Conservation (phyloP, 441 rosid genomes). For the Aleurites moluccanus region DNA sequence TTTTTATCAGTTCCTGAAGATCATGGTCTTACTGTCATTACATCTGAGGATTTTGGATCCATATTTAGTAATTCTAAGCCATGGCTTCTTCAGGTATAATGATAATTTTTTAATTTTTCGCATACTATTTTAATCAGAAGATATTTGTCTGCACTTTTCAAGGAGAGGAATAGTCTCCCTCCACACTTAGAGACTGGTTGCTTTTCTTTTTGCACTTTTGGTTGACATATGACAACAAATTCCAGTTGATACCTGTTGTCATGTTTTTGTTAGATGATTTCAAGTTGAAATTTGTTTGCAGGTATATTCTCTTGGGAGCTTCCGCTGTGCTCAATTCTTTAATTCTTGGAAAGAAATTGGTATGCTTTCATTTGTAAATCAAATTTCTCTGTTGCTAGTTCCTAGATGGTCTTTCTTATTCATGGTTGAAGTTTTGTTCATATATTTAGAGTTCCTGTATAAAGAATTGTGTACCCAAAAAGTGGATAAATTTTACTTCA, state of each 20-base stretch:
- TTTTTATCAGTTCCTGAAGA: constrained; percentile 46
- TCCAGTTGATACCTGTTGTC: background rate
- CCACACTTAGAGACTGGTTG: too few relatives aligned
- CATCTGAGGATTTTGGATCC: constrained; percentile 48
- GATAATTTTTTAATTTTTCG: constrained; percentile 6
- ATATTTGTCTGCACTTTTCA: too few relatives aligned
- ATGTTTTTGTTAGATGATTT: background rate
- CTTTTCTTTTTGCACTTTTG: too few relatives aligned
- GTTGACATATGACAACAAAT: background rate
- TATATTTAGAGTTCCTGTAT: background rate
- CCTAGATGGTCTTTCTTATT: background rate
- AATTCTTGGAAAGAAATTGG: constrained; percentile 71
- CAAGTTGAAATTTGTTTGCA: constrained; percentile 32
- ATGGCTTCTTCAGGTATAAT: constrained; percentile 69
- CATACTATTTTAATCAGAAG: background rate
- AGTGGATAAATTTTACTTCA: background rate
- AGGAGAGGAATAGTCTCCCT: too few relatives aligned
- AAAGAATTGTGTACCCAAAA: background rate
- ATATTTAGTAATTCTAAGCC: constrained; percentile 61
- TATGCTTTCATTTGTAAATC: constrained; percentile 26
- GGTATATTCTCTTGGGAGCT: constrained; percentile 83
- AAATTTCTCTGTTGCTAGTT: background rate
- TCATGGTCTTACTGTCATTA: constrained; percentile 50
- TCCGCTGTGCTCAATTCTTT: constrained; percentile 57
- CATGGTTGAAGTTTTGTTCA: background rate